Evolutionary conservation across 805 yeast species (phyloP).

Genomic region (Metschnikowia kofuensis): DNA sequence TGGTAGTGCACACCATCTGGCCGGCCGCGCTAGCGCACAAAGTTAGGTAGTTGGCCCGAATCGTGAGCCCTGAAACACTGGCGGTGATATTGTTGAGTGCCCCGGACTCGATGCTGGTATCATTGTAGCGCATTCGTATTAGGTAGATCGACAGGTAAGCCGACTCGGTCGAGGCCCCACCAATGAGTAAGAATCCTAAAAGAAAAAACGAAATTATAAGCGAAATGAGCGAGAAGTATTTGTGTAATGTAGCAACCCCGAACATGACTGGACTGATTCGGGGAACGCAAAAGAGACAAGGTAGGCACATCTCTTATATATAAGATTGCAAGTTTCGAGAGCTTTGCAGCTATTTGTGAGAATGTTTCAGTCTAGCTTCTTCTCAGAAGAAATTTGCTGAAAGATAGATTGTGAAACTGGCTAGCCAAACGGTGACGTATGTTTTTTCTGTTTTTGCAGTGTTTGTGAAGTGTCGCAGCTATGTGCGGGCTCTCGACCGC

Average conservation of each 20-base stretch:
- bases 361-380: slow-evolving; percentile 4
- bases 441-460: slow-evolving; percentile 1
- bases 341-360: not conserved
- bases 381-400: not conserved
- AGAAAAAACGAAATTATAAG: slow-evolving; percentile 50
- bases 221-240: slow-evolving; percentile 22
- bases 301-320: slow-evolving; percentile 12
- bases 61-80: slow-evolving; percentile 38
- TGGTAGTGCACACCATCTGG: slow-evolving; percentile 35
- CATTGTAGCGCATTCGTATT: slow-evolving; percentile 47
- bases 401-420: slow-evolving; percentile 4
- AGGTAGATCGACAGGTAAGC: slow-evolving; percentile 50
- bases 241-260: slow-evolving; percentile 10
- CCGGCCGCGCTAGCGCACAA: slow-evolving; percentile 46
- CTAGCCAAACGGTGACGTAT: slow-evolving; percentile 7
- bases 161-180: slow-evolving; percentile 43
- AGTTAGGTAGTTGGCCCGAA: slow-evolving; percentile 56
- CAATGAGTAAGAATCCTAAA: slow-evolving; percentile 52
- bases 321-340: not conserved
- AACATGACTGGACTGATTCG: slow-evolving; percentile 13
- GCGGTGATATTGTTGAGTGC: slow-evolving; percentile 2
- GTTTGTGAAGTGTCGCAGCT: slow-evolving; percentile 10
- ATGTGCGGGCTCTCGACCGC: not conserved
- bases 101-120: slow-evolving; percentile 15
- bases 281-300: slow-evolving; percentile 7